A percentile compares a stretch with the other conserved stretches of the same genome.
These are phyloP conservation scores for Handroanthus guayacan DNA, from an alignment of 257 asterid species.

Conservation along the genomic window DNA sequence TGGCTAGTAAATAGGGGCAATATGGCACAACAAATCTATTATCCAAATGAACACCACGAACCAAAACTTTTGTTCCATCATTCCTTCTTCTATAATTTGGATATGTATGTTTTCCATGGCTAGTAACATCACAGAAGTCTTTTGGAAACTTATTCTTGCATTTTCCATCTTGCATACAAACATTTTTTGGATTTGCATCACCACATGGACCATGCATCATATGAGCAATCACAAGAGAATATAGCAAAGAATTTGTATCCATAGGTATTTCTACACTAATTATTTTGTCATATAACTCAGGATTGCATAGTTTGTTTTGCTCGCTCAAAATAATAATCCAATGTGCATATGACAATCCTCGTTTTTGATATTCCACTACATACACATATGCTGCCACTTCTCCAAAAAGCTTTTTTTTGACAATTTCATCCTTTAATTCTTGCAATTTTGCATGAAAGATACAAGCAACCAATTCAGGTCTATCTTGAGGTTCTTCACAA, in stretches of 20 bases:
- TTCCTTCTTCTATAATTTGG: background rate
- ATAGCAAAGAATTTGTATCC: background rate
- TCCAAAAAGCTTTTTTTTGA: too few relatives aligned
- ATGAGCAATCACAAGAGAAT: background rate
- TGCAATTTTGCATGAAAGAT: too few relatives aligned
- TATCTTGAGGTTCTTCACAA: too few relatives aligned
- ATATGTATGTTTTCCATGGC: background rate
- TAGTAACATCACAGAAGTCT: background rate
- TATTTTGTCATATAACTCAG: background rate
- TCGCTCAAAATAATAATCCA: background rate
- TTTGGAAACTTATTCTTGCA: background rate
- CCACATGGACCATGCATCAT: background rate
- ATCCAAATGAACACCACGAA: background rate
- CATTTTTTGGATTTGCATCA: background rate
- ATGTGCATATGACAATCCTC: too few relatives aligned
- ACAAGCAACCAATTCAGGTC: too few relatives aligned
- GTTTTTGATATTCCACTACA: too few relatives aligned
- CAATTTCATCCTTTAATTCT: too few relatives aligned
- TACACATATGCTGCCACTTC: too few relatives aligned
- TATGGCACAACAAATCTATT: background rate
- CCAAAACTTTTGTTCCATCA: background rate
- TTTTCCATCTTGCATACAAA: background rate
- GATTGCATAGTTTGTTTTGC: background rate
- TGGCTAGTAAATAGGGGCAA: background rate
- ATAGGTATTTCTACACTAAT: background rate